phyloP scores from a whole-genome alignment of 495 filamentous ascomycete genomes.

The Beverwykella pulmonaria region DNA sequence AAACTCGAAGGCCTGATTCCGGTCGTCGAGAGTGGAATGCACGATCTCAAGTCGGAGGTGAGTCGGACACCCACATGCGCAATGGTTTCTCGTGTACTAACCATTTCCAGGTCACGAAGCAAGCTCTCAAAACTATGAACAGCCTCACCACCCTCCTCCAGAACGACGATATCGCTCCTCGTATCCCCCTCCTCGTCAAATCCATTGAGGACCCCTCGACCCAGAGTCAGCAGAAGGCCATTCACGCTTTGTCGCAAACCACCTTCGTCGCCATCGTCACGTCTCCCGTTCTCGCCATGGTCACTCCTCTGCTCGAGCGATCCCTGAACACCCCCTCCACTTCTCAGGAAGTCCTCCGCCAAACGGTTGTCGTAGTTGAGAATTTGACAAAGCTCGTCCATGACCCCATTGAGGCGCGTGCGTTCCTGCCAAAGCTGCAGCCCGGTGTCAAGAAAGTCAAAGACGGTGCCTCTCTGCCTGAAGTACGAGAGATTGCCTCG shows the following conservation, averaged over 20 bases:
- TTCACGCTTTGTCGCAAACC: constrained; percentile 96
- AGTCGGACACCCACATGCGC: not conserved
- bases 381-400: constrained; percentile 98
- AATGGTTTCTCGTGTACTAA: constrained; percentile 18
- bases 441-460: constrained; percentile 89
- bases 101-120: constrained; percentile 63
- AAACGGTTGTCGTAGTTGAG: constrained; percentile 97
- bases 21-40: constrained; percentile 89
- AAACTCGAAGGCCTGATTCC: constrained; percentile 89
- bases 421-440: constrained; percentile 93
- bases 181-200: constrained; percentile 90
- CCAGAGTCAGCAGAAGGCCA: constrained; percentile 88
- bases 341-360: constrained; percentile 89
- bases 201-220: constrained; percentile 93
- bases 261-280: constrained; percentile 97
- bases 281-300: constrained; percentile 94
- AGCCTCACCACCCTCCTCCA: constrained; percentile 86
- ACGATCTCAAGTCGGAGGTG: constrained; percentile 90
- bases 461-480: constrained; percentile 86
- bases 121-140: constrained; percentile 86
- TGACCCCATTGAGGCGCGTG: constrained; percentile 92
- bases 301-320: constrained; percentile 92
- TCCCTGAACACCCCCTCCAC: constrained; percentile 88
- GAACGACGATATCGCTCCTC: constrained; percentile 94
- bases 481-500: constrained; percentile 87